Evolutionary conservation across 2,329 filamentous ascomycete genomes (phyloP).

Genomic region (Tolypocladium endophyticum): DNA sequence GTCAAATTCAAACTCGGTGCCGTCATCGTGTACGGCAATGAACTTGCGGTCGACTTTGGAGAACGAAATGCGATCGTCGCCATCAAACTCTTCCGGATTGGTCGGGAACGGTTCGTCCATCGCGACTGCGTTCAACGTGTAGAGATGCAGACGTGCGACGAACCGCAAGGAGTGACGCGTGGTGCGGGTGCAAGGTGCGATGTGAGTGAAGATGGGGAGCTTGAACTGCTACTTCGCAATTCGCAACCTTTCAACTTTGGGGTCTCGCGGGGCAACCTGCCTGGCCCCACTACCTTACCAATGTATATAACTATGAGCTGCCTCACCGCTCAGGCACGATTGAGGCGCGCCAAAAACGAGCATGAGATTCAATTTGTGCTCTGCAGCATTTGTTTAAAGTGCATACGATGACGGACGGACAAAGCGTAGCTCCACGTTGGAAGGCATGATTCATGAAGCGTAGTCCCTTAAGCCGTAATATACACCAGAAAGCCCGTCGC

Average conservation of each 20-base stretch:
- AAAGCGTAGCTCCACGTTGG: neutral
- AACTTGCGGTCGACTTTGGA: slow-evolving; percentile 75
- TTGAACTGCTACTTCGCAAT: neutral
- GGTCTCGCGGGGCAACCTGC: neutral
- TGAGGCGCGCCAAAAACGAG: neutral
- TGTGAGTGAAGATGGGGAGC: neutral
- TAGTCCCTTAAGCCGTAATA: neutral
- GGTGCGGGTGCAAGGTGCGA: neutral
- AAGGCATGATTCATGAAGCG: too few species aligned
- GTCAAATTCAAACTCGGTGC: slow-evolving; percentile 78
- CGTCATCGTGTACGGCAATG: slow-evolving; percentile 75
- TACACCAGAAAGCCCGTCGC: neutral
- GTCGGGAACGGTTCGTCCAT: slow-evolving; percentile 40
- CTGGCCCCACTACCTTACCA: neutral
- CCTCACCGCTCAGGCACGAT: neutral
- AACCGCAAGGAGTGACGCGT: neutral
- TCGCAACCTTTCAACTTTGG: neutral
- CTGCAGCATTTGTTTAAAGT: neutral
- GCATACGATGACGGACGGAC: too few species aligned
- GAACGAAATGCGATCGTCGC: slow-evolving; percentile 75
- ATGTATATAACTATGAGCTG: neutral
- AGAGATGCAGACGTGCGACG: neutral
- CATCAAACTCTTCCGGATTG: slow-evolving; percentile 58
- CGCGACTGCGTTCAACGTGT: neutral
- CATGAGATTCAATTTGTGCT: neutral